phyloP scores from a whole-genome alignment of 2,329 filamentous ascomycete species.

The Penicillium sumatraense region DNA sequence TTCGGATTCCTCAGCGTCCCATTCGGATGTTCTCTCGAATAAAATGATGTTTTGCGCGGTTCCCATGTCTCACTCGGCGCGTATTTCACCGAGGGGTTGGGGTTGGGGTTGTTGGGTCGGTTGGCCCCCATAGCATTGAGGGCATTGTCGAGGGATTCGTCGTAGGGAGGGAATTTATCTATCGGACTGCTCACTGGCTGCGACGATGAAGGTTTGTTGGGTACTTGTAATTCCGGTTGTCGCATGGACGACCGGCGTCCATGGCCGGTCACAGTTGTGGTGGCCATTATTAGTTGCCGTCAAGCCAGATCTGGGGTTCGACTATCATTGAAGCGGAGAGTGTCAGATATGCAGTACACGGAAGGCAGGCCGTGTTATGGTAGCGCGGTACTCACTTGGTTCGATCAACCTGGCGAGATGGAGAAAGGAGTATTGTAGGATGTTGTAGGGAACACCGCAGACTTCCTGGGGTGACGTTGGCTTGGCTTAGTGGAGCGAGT shows the following conservation, averaged over 20 bases:
- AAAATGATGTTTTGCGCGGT: slow-evolving; percentile 58
- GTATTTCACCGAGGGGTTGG: slow-evolving; percentile 36
- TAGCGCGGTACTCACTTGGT: not conserved
- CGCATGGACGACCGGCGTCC: slow-evolving; percentile 45
- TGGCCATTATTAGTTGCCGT: slow-evolving; percentile 38
- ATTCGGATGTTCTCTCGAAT: slow-evolving; percentile 48
- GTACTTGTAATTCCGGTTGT: slow-evolving; percentile 40
- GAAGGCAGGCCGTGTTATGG: too few species aligned
- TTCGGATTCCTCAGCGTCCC: slow-evolving; percentile 42
- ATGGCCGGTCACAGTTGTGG: slow-evolving; percentile 45
- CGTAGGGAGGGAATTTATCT: slow-evolving; percentile 51
- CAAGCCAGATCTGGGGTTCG: not conserved
- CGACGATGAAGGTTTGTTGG: slow-evolving; percentile 31
- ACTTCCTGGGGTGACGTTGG: not conserved
- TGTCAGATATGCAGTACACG: too few species aligned
- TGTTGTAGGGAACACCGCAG: not conserved
- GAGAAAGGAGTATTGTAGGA: not conserved
- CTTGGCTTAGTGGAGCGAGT: not conserved
- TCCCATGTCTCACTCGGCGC: slow-evolving; percentile 62
- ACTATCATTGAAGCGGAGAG: too few species aligned
- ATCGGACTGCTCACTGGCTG: slow-evolving; percentile 40
- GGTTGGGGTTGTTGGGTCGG: slow-evolving; percentile 28
- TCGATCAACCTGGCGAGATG: too few species aligned
- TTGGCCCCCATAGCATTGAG: slow-evolving; percentile 33
- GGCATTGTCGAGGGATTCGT: slow-evolving; percentile 38